A percentile compares a stretch with the other conserved stretches of the same genome.
These are phyloP conservation scores for Albifimbria verrucaria DNA, from an alignment of 2,329 filamentous ascomycete genomes.

Conservation along the genomic window DNA sequence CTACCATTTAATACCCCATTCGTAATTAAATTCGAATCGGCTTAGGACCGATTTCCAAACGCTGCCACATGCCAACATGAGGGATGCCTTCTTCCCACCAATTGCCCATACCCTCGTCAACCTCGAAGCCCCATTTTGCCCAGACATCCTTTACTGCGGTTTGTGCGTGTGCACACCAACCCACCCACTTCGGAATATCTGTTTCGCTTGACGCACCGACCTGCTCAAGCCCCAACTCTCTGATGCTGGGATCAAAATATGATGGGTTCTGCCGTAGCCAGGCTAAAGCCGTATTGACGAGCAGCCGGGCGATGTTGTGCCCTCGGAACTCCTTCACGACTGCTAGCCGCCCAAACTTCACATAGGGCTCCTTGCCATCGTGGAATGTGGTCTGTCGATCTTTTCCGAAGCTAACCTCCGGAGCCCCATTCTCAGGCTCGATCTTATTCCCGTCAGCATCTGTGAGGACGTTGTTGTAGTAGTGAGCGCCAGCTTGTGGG, in stretches of 20 bases:
- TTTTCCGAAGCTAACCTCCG: conserved; percentile 15
- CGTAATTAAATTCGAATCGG: conserved; percentile 22
- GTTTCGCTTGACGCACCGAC: conserved; percentile 34
- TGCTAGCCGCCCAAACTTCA: conserved; percentile 78
- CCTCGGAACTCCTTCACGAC: conserved; percentile 65
- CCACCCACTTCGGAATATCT: conserved; percentile 65
- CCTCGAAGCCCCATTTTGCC: conserved; percentile 67
- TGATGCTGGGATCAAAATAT: conserved; percentile 49
- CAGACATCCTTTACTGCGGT: conserved; percentile 62
- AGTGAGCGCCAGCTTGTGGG: conserved; percentile 47
- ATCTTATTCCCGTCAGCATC: conserved; percentile 12
- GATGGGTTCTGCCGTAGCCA: conserved; percentile 64
- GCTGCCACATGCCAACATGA: conserved; percentile 78
- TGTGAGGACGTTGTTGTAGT: conserved; percentile 41
- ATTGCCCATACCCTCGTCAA: conserved; percentile 68
- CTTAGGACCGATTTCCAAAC: conserved; percentile 35
- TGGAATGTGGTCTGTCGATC: conserved; percentile 50
- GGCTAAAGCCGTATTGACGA: conserved; percentile 65
- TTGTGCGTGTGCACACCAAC: conserved; percentile 77
- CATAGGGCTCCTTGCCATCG: conserved; percentile 68
- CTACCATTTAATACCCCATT: too few relatives aligned
- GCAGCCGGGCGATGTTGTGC: conserved; percentile 57
- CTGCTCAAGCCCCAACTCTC: conserved; percentile 39
- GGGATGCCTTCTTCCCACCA: conserved; percentile 85
- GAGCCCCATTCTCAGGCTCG: conserved; percentile 2